Evolutionary conservation across 139 green algal species (phyloP).

Genomic region (Chlamydomonas sp.): DNA sequence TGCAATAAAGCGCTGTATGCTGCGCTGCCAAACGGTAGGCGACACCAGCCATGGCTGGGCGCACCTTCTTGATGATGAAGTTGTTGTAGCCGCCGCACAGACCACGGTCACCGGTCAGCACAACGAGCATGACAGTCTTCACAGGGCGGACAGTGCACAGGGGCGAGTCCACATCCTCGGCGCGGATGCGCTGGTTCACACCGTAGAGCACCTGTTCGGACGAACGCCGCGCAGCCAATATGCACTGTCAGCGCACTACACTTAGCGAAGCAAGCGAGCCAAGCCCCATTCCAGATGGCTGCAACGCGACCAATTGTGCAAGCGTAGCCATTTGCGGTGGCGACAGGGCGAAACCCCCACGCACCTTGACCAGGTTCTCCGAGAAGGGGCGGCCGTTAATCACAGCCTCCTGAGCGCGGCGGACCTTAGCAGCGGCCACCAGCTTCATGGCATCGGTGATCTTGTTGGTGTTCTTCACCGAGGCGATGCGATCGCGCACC

Average conservation of each 20-base stretch:
- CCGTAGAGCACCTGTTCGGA: conserved; percentile 91
- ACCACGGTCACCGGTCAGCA: conserved; percentile 95
- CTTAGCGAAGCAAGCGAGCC: neutral
- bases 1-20: neutral
- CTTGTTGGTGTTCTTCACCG: conserved; percentile 99
- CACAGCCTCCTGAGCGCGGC: conserved; percentile 97
- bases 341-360: neutral
- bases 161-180: conserved; percentile 98
- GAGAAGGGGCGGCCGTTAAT: conserved; percentile 97
- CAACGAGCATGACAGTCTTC: conserved; percentile 92
- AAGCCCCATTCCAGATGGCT: neutral
- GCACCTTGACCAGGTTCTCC: conserved; percentile 98
- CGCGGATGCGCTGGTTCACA: conserved; percentile 95
- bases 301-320: neutral
- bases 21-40: no score
- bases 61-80: conserved; percentile 92
- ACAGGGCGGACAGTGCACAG: conserved; percentile 92
- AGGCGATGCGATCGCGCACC: conserved; percentile 93
- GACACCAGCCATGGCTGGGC: neutral
- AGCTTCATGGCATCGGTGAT: conserved; percentile 98
- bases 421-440: conserved; percentile 94
- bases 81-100: conserved; percentile 99
- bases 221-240: neutral
- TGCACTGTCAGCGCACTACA: no score
- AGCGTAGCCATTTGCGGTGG: neutral